Evolutionary conservation across 2,329 filamentous ascomycete genomes (phyloP), one percentile per base, ranked within the genome.

Genomic region (Ophiostoma montium): DNA sequence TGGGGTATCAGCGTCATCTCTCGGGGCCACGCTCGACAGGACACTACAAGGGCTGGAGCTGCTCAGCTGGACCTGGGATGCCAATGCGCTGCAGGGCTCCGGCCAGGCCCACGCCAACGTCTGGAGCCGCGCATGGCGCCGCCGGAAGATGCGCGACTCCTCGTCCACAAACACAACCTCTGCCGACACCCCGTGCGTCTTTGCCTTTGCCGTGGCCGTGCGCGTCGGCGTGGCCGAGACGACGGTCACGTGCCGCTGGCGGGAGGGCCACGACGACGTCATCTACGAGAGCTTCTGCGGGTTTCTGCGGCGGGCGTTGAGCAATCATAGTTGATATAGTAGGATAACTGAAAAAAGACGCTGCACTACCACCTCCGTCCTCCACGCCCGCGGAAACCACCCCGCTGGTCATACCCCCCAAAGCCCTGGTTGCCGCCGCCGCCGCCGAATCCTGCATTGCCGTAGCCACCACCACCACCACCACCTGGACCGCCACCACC

Each of bases 251-350:
- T 68, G 84, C 48, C 71, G 84, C 31, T 94, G 86, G 89, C 60
- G 86, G 1, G 80, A 86, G 57, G 90, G 92, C 0, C 69, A 71
- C 6, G 84, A 94, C 55, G 69, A 75, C 16, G 71, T 80, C 1
- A 60, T 92, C 0, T 95, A 90, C 63, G 85, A 94, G 65, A 95
- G 89, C 61, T 87, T 98, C 54, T 83, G 80, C 52, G 88, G 86
- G 0, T 87, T 89, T 68, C 55, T 94, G 33, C 75, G 72, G 51
- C 49, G 70, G 2, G 56, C 58, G 4, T 27, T 27, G 23, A 27
- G 8, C 23, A 27, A 5, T 27, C 5, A 27, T 27, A 5, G 23
- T 5, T 27, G 23, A 4, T 27, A 27, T 27, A 5, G 8, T 27
- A 27, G 23, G 8, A 27, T 8, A 27, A 27, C 8, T 5, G 8